phyloP scores from a whole-genome alignment of 2,329 filamentous ascomycete genomes.

The Ophiostoma ulmi region DNA sequence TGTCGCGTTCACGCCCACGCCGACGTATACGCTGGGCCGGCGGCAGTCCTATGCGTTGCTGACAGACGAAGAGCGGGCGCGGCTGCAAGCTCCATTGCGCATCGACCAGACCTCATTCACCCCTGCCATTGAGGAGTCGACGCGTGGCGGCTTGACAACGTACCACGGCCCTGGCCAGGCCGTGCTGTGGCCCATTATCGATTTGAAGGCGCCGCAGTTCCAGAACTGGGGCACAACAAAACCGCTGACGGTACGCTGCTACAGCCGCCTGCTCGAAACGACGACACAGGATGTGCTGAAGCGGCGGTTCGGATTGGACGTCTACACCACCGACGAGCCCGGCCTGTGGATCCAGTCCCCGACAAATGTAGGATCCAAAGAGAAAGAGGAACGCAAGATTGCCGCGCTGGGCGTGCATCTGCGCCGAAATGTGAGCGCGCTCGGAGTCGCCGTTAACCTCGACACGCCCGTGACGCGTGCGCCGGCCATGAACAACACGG shows the following conservation, averaged over 20 bases:
- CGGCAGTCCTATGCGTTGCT: constrained; percentile 57
- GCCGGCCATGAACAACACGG: background rate
- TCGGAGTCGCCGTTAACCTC: constrained; percentile 81
- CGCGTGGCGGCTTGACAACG: constrained; percentile 85
- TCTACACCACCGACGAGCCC: constrained; percentile 66
- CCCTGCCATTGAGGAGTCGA: constrained; percentile 63
- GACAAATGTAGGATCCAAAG: background rate
- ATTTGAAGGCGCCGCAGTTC: constrained; percentile 52
- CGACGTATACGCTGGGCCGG: constrained; percentile 85
- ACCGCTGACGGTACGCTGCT: constrained; percentile 63
- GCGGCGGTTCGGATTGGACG: constrained; percentile 52
- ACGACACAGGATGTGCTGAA: constrained; percentile 63
- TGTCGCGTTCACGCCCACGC: constrained; percentile 74
- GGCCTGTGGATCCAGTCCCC: constrained; percentile 67
- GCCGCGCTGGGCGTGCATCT: constrained; percentile 91
- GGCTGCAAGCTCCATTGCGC: constrained; percentile 41
- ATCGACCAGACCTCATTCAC: constrained; percentile 34
- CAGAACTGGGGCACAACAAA: constrained; percentile 38
- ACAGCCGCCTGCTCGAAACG: constrained; percentile 73
- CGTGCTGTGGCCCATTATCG: constrained; percentile 87
- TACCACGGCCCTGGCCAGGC: constrained; percentile 94
- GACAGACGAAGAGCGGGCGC: constrained; percentile 40
- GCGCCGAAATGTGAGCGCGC: constrained; percentile 72
- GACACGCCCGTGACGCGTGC: constrained; percentile 46
- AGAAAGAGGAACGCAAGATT: constrained; percentile 60